Evolutionary conservation across 2,329 filamentous ascomycete species (phyloP).

Genomic region (Colletotrichum liaoningense): DNA sequence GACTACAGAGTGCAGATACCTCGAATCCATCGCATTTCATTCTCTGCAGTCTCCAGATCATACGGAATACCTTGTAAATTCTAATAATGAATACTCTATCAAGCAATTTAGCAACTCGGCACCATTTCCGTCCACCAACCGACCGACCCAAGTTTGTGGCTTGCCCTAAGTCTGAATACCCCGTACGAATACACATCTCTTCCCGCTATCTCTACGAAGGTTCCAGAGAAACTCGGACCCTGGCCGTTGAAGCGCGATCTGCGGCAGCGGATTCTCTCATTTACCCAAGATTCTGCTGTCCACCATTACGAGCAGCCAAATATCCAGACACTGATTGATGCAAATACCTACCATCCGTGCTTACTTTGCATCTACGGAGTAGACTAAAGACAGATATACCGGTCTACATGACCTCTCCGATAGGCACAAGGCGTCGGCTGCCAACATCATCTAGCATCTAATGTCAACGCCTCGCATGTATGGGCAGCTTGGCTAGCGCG

Average conservation of each 20-base stretch:
- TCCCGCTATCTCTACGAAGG: background rate
- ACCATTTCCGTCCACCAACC: background rate
- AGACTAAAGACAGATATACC: background rate
- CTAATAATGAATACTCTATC: too few relatives aligned
- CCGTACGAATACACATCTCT: background rate
- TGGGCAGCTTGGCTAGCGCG: background rate
- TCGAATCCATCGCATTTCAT: background rate
- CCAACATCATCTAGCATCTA: slow-evolving; percentile 8
- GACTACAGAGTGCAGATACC: too few relatives aligned
- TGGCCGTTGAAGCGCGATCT: background rate
- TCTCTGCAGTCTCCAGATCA: background rate
- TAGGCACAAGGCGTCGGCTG: background rate
- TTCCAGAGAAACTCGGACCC: slow-evolving; percentile 9
- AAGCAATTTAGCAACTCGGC: background rate
- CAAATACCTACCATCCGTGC: background rate
- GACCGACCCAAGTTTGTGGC: background rate
- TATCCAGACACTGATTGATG: background rate
- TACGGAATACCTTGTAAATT: background rate
- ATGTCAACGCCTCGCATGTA: background rate
- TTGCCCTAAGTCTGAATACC: background rate
- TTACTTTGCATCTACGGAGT: background rate
- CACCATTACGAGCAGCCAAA: slow-evolving; percentile 13
- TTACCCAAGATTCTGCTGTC: slow-evolving; percentile 18
- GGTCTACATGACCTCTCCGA: background rate
- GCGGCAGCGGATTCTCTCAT: background rate